These are phyloP conservation scores for Citrus sinensis DNA, from an alignment of 345 rosid genomes.

Conservation along the genomic window DNA sequence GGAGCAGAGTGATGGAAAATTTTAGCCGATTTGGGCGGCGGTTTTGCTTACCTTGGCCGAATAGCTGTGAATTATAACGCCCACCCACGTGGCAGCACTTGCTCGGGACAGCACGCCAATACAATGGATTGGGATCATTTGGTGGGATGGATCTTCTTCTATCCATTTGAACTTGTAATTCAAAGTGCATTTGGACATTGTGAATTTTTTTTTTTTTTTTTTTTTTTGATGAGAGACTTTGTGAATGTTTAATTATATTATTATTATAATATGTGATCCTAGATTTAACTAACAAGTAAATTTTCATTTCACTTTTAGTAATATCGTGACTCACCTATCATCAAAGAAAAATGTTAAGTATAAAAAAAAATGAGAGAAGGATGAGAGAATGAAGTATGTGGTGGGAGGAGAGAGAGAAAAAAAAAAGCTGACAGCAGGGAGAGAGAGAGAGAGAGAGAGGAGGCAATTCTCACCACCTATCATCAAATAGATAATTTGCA, in stretches of 20 bases:
- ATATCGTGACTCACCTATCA: background rate
- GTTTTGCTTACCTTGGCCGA: background rate
- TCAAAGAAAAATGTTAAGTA: too few relatives aligned
- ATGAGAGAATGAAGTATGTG: too few relatives aligned
- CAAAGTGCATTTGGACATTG: background rate
- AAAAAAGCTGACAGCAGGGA: too few relatives aligned
- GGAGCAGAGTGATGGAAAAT: constrained; percentile 5
- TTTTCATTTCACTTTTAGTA: background rate
- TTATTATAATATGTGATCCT: background rate
- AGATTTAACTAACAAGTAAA: background rate
- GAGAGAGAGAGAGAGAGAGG: too few relatives aligned
- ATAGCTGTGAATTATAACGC: background rate
- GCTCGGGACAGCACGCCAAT: background rate
- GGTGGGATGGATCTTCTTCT: background rate
- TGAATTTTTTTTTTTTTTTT: too few relatives aligned
- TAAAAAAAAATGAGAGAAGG: too few relatives aligned
- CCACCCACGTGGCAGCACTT: constrained; percentile 26
- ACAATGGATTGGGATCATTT: background rate
- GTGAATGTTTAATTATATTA: background rate
- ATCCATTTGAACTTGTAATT: background rate
- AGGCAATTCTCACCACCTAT: too few relatives aligned
- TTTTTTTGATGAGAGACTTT: too few relatives aligned
- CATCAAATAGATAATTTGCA: background rate
- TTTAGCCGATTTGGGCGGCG: constrained; percentile 22
- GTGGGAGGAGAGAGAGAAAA: too few relatives aligned